Evolutionary conservation across 108 stramenopile species (phyloP).

Genomic region (Seminavis robusta): DNA sequence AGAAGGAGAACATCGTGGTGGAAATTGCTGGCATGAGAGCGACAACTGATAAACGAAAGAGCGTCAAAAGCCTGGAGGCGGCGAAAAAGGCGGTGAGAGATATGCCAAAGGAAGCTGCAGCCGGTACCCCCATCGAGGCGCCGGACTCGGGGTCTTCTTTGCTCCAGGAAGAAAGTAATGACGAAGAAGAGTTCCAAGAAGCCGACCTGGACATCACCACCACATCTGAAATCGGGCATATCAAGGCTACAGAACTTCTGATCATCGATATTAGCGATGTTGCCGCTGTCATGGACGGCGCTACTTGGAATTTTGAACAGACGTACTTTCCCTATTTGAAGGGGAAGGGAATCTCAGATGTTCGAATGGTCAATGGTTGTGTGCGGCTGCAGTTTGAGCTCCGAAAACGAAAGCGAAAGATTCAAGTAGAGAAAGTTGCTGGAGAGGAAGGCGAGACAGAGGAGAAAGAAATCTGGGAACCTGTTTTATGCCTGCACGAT

Average conservation of each 20-base stretch:
- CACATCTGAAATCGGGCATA: constrained; percentile 14
- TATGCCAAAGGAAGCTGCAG: neutral
- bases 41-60: constrained; percentile 15
- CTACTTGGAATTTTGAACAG: constrained; percentile 85
- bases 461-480: constrained; percentile 53
- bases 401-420: constrained; percentile 36
- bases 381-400: constrained; percentile 86
- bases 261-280: constrained; percentile 83
- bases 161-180: too few relatives aligned
- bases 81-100: neutral
- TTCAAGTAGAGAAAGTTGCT: constrained; percentile 11
- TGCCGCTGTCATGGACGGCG: constrained; percentile 78
- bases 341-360: constrained; percentile 75
- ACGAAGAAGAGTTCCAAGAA: neutral
- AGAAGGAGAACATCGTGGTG: constrained; percentile 81
- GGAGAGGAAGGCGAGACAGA: constrained; percentile 8
- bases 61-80: neutral
- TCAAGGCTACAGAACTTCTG: constrained; percentile 77
- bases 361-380: constrained; percentile 66
- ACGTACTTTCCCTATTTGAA: constrained; percentile 90
- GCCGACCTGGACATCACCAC: constrained; percentile 20
- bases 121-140: neutral
- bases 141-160: too few relatives aligned
- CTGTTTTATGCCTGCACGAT: constrained; percentile 84
- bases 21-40: constrained; percentile 88